phyloP scores from a whole-genome alignment of 1,284 basidiomycete species.

The Phlebopus sp. region DNA sequence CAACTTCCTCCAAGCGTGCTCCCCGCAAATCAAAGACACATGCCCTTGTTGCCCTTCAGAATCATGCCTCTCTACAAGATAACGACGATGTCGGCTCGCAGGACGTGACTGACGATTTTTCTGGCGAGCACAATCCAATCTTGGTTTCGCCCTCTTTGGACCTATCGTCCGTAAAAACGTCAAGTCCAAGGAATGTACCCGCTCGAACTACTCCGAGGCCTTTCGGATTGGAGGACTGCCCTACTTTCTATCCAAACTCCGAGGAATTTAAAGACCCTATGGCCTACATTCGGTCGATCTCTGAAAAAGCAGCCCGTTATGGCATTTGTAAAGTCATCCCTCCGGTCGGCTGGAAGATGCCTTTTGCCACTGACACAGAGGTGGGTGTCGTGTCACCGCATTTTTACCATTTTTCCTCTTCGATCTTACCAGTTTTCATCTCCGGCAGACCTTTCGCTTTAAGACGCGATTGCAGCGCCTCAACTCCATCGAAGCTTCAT shows the following conservation, averaged over 20 bases:
- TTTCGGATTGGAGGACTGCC: conserved; percentile 90
- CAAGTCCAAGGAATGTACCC: conserved; percentile 44
- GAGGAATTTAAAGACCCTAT: conserved; percentile 97
- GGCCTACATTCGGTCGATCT: conserved; percentile 87
- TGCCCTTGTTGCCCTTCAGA: conserved; percentile 71
- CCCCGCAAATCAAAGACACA: conserved; percentile 86
- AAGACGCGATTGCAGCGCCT: conserved; percentile 93
- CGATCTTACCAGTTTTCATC: conserved; percentile 27
- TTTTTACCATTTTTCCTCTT: conserved; percentile 28
- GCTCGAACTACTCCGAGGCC: conserved; percentile 50
- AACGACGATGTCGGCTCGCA: conserved; percentile 44
- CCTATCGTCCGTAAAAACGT: conserved; percentile 67
- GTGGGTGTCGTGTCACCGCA: conserved; percentile 40
- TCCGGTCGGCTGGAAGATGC: conserved; percentile 92
- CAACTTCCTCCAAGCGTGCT: conserved; percentile 56
- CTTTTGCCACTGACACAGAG: conserved; percentile 94
- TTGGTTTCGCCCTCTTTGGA: conserved; percentile 60
- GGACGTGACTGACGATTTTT: conserved; percentile 45
- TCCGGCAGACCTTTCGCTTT: conserved; percentile 80
- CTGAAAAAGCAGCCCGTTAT: conserved; percentile 70
- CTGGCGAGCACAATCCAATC: conserved; percentile 51
- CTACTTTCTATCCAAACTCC: conserved; percentile 81
- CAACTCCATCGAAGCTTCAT: conserved; percentile 96
- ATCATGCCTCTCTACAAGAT: conserved; percentile 53
- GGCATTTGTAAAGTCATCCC: conserved; percentile 98